Evolutionary conservation across 352 stramenopile genomes (phyloP), one percentile per base, ranked within the genome.

Genomic region (Phytophthora foliorum): DNA sequence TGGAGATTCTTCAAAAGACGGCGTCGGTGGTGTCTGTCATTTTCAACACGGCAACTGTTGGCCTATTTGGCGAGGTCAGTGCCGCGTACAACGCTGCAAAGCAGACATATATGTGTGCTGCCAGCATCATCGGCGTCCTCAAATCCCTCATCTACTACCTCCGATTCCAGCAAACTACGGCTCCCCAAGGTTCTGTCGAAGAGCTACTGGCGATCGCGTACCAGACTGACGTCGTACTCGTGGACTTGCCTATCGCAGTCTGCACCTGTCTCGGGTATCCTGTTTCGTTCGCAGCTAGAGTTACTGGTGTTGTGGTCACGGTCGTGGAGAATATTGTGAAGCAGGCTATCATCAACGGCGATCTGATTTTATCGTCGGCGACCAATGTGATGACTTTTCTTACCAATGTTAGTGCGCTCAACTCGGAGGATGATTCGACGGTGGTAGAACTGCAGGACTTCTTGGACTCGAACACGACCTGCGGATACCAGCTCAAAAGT

Each of bases 41-140:
- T 2, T 70, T 90, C 44, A 84, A 75, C 45, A 58, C 60, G 0
- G 71, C 75, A 24, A 81, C 68, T 16, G 62, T 61, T 10, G 81
- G 79, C 11, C 69, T 90, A 16, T 86, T 85, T 55, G 63, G 69
- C 0, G 38, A 25, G 7, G 56, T 77, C 1, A 73, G 72, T 52
- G 50, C 51, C 8, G 69, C 67, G 27, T 78, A 69, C 57, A 69
- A 79, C 41, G 69, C 48, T 1, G 53, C 67, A 9, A 72, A 75
- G 52, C 41, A 62, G 25, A 58, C 11, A 29, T 74, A 69, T 9
- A 27, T 75, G 9, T 77, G 46, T 67, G 80, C 70, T 54, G 68
- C 42, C 6, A 73, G 64, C 32, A 75, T 78, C 29, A 34, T 78
- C 6, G 63, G 66, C 0, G 36, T 72, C 19, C 36, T 78, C 3